These are phyloP conservation scores for Phytopythium vexans DNA, from an alignment of 352 stramenopile genomes.

Conservation along the genomic window DNA sequence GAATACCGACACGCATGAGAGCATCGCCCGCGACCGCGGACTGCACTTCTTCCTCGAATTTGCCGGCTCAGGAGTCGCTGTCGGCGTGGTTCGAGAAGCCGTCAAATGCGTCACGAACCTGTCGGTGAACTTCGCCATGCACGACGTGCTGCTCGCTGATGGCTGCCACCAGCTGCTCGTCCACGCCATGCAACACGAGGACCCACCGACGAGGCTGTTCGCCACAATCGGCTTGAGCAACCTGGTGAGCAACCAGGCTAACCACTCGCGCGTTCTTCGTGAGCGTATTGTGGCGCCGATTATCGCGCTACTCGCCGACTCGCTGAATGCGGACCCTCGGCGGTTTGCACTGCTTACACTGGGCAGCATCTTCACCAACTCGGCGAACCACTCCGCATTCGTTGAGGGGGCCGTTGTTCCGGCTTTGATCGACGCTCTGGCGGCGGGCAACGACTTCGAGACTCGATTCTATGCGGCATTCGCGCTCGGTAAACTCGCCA, in stretches of 20 bases:
- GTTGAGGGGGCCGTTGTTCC: constrained; percentile 61
- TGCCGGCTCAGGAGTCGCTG: constrained; percentile 21
- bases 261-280: constrained; percentile 69
- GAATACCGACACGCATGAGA: constrained; percentile 84
- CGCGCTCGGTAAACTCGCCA: constrained; percentile 91
- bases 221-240: constrained; percentile 90
- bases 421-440: constrained; percentile 66
- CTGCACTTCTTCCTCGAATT: constrained; percentile 80
- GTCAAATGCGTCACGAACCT: constrained; percentile 80
- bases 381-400: constrained; percentile 62
- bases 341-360: constrained; percentile 84
- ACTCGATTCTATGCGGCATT: constrained; percentile 93
- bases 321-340: constrained; percentile 38
- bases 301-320: constrained; percentile 46
- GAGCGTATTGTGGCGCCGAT: constrained; percentile 59
- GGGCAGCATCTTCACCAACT: constrained; percentile 76
- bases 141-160: constrained; percentile 79
- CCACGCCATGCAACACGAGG: constrained; percentile 48
- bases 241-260: constrained; percentile 81
- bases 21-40: constrained; percentile 73
- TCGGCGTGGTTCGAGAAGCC: constrained; percentile 48
- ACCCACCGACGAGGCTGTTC: constrained; percentile 82
- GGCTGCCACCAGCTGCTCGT: constrained; percentile 82
- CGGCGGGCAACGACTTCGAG: constrained; percentile 76
- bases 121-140: constrained; percentile 80